phyloP scores from a whole-genome alignment of 1,284 basidiomycete species.

The Moesziomyces parantarcticus region DNA sequence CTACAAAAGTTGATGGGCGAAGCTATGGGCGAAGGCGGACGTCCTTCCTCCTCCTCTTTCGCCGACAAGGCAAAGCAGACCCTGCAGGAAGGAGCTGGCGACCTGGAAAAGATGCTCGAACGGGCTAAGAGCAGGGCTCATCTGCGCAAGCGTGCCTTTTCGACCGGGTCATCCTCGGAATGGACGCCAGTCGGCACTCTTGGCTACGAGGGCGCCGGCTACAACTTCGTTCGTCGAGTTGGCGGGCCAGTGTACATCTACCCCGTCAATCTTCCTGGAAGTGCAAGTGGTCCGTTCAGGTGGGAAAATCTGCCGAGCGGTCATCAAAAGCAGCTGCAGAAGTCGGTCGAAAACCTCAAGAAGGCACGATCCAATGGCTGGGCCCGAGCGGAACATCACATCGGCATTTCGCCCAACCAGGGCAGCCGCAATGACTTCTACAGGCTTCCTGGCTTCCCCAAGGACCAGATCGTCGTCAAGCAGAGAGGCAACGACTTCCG shows the following conservation, averaged over 20 bases:
- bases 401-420: neutral
- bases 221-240: neutral
- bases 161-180: neutral
- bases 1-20: neutral
- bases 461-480: neutral
- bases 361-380: neutral
- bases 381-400: neutral
- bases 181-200: neutral
- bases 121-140: neutral
- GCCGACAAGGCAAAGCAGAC: neutral
- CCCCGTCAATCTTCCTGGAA: neutral
- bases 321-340: neutral
- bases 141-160: constrained; percentile 6
- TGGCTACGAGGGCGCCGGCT: neutral
- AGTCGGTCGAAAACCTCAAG: neutral
- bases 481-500: neutral
- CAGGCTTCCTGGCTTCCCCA: neutral
- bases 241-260: neutral
- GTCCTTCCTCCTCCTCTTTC: too few species aligned
- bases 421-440: neutral
- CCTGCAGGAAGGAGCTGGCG: neutral
- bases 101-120: neutral
- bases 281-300: neutral
- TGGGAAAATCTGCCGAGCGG: neutral
- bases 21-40: neutral